Base-by-base conservation (phyloP, 1,139 yeast genomes). In the Kluyveromyces marxianus region DNA sequence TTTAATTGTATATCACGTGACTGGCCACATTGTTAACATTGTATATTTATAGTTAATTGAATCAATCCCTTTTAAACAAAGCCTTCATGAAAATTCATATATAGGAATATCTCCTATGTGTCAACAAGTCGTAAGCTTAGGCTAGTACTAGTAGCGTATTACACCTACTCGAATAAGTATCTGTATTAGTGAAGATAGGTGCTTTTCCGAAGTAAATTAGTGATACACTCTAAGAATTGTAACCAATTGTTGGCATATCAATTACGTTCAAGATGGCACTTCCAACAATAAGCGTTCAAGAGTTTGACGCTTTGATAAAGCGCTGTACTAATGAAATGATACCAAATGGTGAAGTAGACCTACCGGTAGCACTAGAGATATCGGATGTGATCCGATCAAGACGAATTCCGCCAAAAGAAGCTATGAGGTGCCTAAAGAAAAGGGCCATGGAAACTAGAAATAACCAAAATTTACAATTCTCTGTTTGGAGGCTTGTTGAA, bases 261-360 rank as follows among this genome's bases (percentile, higher is more conserved):
- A 14, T 14, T 34, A 39, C 14, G 27, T 21, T 24, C 39, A 24
- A 33, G 35, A 46, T 46, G 47, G 42, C 41, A n/a, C 28, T 38
- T 21, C 42, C 36, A 27, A 47, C 46, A 21, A 48, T 76, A 2
- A 67, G 70, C 24, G 65, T 73, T 21, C 67, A 72, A 3, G 74
- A 74, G 25, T 69, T 86, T 38, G 95, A 85, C 52, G 74, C 71
- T 48, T 77, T 82, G 56, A 78, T 90, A 44, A 76, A 75, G 45
- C 79, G 76, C 54, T 96, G 97, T 10, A 89, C 97, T 0, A 83
- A 92, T 32, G 96, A 88, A 63, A 70, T 86, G 25, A 83, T 92
- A 44, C 97, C 97, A 2, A 81, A 85, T 59, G 98, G 97, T 2
- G 96, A 89, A 57, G 75, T 87, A 46, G 97, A 92, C 57, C 47